Conservation (phyloP, 2,329 filamentous ascomycete genomes). For the Sporothrix brunneoviolacea region DNA sequence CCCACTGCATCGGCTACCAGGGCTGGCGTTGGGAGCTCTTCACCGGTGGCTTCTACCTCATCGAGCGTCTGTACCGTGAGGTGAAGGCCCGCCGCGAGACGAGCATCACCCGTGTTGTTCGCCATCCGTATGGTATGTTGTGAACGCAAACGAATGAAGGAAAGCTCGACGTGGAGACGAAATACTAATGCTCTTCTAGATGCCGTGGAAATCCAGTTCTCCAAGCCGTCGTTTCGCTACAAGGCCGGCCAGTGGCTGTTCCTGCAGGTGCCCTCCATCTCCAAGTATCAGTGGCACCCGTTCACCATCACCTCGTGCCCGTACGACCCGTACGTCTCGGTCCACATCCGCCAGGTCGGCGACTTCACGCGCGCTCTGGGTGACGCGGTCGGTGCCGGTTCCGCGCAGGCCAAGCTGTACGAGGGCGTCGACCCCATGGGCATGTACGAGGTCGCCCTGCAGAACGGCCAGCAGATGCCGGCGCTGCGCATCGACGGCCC, state of each 20-base stretch:
- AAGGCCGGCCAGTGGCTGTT: slow-evolving; percentile 98
- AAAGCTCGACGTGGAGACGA: too few species aligned
- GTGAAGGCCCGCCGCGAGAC: slow-evolving; percentile 76
- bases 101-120: slow-evolving; percentile 86
- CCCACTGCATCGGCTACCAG: slow-evolving; percentile 88
- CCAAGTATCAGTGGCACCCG: slow-evolving; percentile 90
- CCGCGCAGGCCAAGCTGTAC: slow-evolving; percentile 81
- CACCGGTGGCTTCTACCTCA: slow-evolving; percentile 76
- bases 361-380: slow-evolving; percentile 95
- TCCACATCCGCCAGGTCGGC: slow-evolving; percentile 93
- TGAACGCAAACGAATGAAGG: background rate
- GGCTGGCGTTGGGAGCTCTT: slow-evolving; percentile 96
- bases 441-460: slow-evolving; percentile 95
- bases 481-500: slow-evolving; percentile 84
- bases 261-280: slow-evolving; percentile 85
- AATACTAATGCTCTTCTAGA: too few species aligned
- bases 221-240: slow-evolving; percentile 94
- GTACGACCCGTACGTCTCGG: slow-evolving; percentile 86
- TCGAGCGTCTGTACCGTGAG: slow-evolving; percentile 87
- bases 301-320: slow-evolving; percentile 99
- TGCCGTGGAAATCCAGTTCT: slow-evolving; percentile 94
- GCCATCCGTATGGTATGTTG: slow-evolving; percentile 95
- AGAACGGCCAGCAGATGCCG: slow-evolving; percentile 91
- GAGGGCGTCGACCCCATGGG: slow-evolving; percentile 86
- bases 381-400: slow-evolving; percentile 86